Evolutionary conservation across 2,329 filamentous ascomycete genomes (phyloP).

Genomic region (Botrytis pseudocinerea): DNA sequence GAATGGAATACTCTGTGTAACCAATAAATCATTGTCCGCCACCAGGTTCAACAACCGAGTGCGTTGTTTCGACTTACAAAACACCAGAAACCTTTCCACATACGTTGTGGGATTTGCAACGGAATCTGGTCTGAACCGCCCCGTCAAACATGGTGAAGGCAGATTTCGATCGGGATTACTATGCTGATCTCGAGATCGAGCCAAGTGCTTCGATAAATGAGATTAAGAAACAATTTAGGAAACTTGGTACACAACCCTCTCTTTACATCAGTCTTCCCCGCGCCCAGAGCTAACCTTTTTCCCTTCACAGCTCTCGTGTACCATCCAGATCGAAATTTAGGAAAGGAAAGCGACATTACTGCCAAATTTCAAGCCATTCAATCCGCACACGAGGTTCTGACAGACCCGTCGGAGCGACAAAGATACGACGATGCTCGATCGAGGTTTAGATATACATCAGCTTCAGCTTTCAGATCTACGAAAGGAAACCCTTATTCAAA

Average conservation of each 20-base stretch:
- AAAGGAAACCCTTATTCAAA: slow-evolving; percentile 41
- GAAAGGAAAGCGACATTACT: slow-evolving; percentile 64
- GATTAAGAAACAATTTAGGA: slow-evolving; percentile 69
- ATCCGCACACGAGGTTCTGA: slow-evolving; percentile 67
- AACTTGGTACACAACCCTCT: slow-evolving; percentile 52
- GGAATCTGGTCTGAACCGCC: slow-evolving; percentile 4
- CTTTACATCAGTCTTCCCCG: not conserved
- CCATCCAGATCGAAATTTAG: slow-evolving; percentile 71
- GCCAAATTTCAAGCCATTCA: slow-evolving; percentile 71
- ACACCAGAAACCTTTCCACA: not conserved
- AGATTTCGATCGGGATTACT: slow-evolving; percentile 56
- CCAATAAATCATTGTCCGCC: slow-evolving; percentile 3
- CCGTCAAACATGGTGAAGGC: slow-evolving; percentile 40
- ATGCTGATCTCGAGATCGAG: slow-evolving; percentile 64
- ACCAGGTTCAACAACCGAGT: slow-evolving; percentile 2
- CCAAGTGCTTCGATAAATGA: slow-evolving; percentile 60
- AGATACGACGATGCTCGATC: slow-evolving; percentile 40
- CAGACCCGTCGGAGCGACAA: slow-evolving; percentile 40
- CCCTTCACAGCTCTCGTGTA: slow-evolving; percentile 57
- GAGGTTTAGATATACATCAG: slow-evolving; percentile 30
- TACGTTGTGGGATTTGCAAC: slow-evolving; percentile 5
- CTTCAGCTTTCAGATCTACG: slow-evolving; percentile 30
- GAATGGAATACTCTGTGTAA: slow-evolving; percentile 19
- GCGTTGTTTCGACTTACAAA: not conserved
- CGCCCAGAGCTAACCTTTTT: slow-evolving; percentile 13